A percentile compares a stretch with the other conserved stretches of the same genome.
Evolutionary conservation across 1,284 basidiomycete genomes (phyloP).

Genomic region (Cryptococcus neoformans): DNA sequence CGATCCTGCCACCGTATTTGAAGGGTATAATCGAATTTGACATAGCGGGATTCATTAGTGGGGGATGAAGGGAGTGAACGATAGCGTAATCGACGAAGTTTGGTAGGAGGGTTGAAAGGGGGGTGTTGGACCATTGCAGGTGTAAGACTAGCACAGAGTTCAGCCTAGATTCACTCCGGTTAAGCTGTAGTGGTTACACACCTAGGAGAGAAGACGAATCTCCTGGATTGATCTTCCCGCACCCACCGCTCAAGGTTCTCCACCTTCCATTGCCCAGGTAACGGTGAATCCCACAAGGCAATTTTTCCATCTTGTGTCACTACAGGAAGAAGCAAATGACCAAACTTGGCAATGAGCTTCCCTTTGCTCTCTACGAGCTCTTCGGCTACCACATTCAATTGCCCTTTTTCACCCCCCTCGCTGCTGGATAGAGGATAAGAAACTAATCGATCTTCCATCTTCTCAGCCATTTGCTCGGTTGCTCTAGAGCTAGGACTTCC

Average conservation of each 20-base stretch:
- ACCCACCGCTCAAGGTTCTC: slow-evolving; percentile 9
- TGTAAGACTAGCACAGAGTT: slow-evolving; percentile 4
- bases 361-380: background rate
- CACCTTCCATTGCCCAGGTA: slow-evolving; percentile 10
- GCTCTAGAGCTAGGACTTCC: slow-evolving; percentile 9
- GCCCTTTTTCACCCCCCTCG: background rate
- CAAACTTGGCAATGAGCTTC: slow-evolving; percentile 5
- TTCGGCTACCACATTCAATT: background rate
- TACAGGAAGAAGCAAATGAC: slow-evolving; percentile 11
- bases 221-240: too few species aligned
- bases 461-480: slow-evolving; percentile 10
- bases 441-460: background rate
- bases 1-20: background rate
- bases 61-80: background rate
- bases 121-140: slow-evolving; percentile 13
- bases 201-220: slow-evolving; percentile 3
- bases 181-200: background rate
- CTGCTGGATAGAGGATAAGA: background rate
- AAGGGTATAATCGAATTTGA: slow-evolving; percentile 8
- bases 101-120: background rate
- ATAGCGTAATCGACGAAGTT: slow-evolving; percentile 8
- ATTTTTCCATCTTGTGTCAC: slow-evolving; percentile 3
- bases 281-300: slow-evolving; percentile 9
- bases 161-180: too few species aligned
- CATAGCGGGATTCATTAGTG: too few species aligned